A percentile compares a stretch with the other conserved stretches of the same genome.
phyloP scores from a whole-genome alignment of 805 yeast species.

The Metschnikowia anglica region DNA sequence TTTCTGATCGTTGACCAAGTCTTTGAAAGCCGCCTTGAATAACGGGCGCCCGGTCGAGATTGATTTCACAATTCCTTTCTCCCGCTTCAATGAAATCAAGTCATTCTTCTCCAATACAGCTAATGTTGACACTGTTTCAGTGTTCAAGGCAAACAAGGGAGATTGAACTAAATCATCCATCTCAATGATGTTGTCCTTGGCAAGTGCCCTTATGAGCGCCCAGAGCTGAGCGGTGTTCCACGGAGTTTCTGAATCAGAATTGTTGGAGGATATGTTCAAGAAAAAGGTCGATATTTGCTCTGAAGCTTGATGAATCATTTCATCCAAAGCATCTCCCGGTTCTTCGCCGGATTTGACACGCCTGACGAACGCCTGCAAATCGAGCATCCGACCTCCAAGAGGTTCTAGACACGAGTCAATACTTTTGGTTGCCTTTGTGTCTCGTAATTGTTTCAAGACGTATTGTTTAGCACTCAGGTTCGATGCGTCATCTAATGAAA shows the following conservation, averaged over 20 bases:
- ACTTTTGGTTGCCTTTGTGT: slow-evolving; percentile 25
- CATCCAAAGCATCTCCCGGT: slow-evolving; percentile 70
- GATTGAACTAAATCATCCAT: slow-evolving; percentile 53
- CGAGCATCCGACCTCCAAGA: slow-evolving; percentile 93
- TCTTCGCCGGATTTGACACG: slow-evolving; percentile 86
- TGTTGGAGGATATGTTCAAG: slow-evolving; percentile 30
- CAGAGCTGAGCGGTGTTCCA: slow-evolving; percentile 85
- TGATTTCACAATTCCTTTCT: slow-evolving; percentile 68
- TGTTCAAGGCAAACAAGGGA: slow-evolving; percentile 59
- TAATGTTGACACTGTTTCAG: slow-evolving; percentile 47
- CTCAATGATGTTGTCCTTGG: slow-evolving; percentile 45
- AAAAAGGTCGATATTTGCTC: slow-evolving; percentile 86
- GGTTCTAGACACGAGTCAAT: slow-evolving; percentile 65
- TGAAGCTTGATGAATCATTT: slow-evolving; percentile 80
- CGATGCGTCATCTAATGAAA: slow-evolving; percentile 80
- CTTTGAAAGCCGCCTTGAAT: slow-evolving; percentile 73
- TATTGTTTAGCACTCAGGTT: slow-evolving; percentile 65
- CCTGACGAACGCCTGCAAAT: slow-evolving; percentile 84
- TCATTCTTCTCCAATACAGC: slow-evolving; percentile 77
- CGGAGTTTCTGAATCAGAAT: slow-evolving; percentile 36
- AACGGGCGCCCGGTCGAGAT: slow-evolving; percentile 84
- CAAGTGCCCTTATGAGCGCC: slow-evolving; percentile 68
- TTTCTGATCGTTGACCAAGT: slow-evolving; percentile 56
- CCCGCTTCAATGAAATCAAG: slow-evolving; percentile 66
- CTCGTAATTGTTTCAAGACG: slow-evolving; percentile 55